Base-by-base conservation (phyloP, 805 yeast genomes). In the Starmerella vaccinii region DNA sequence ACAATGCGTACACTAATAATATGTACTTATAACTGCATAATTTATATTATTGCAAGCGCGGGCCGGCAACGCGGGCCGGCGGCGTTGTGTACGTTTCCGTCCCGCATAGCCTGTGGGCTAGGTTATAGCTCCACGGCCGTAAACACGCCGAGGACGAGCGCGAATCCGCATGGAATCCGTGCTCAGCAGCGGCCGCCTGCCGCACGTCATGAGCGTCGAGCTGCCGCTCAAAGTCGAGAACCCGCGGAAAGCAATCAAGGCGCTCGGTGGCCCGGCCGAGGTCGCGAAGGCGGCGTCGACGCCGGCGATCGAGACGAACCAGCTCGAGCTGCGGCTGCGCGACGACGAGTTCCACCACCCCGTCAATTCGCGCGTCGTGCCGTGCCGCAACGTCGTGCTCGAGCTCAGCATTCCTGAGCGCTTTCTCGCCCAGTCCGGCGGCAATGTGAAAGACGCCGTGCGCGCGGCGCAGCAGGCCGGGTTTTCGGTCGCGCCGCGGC, bases 181-280 rank as follows among this genome's bases (percentile, higher is more conserved):
- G 15, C 40, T 37, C 26, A n/a, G 8, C 42, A 21, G n/a, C 19
- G 42, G 30, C 21, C 27, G 21, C 15, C 19, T 38, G 42, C 32
- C 30, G 42, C 42, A 22, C 12, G 42, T 24, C 4, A 22, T 38
- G 30, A 24, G 57, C 32, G 75, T 89, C 16, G 97, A 89, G 61
- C 73, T 83, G 52, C 97, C 97, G 0, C 66, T 87, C 27, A 71
- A 74, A 16, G 89, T 89, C 7, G 71, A 73, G 34, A 67, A 76
- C 58, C 57, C 61, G 4, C 63, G 63, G 26, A 63, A 61, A 22
- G 80, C 80, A 6, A 57, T 76, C 5, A 57, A 52, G 5, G 68
- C 74, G 72, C 61, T 77, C 9, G 81, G 81, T 1, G 81, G 81
- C 1, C 64, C 68, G 24, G 63, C 64, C 2, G 67, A 66, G 38